These are phyloP conservation scores for Colletotrichum sp. DNA, from an alignment of 2,329 filamentous ascomycete genomes.

Conservation along the genomic window DNA sequence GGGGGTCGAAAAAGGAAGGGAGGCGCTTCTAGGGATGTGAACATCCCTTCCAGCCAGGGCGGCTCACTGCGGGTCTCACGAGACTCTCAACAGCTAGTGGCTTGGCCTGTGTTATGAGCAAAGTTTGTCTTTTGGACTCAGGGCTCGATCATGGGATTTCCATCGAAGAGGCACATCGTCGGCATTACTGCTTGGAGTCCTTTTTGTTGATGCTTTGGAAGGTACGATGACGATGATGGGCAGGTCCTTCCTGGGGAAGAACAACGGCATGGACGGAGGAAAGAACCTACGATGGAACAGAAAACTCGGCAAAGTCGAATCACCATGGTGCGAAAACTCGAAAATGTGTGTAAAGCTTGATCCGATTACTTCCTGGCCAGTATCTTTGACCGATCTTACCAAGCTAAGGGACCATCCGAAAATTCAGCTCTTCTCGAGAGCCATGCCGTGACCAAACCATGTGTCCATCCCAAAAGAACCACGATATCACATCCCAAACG, in stretches of 20 bases:
- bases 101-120: not conserved
- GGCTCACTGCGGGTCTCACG: not conserved
- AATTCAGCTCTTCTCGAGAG: not conserved
- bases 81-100: not conserved
- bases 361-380: not conserved
- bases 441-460: not conserved
- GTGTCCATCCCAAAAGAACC: not conserved
- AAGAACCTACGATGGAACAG: not conserved
- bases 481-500: not conserved
- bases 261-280: not conserved
- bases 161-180: too few relatives aligned
- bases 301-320: not conserved
- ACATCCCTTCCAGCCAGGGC: not conserved
- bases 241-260: not conserved
- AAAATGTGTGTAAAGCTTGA: not conserved
- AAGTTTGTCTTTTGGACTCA: too few relatives aligned
- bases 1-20: not conserved
- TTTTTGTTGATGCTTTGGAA: not conserved
- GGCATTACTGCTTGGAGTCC: not conserved
- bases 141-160: too few relatives aligned
- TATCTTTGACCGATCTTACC: not conserved
- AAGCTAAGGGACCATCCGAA: not conserved
- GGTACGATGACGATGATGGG: not conserved
- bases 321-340: not conserved
- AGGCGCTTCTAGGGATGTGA: not conserved